These are phyloP conservation scores for Emericellopsis cladophorae DNA, from an alignment of 2,329 filamentous ascomycete genomes.

Conservation along the genomic window DNA sequence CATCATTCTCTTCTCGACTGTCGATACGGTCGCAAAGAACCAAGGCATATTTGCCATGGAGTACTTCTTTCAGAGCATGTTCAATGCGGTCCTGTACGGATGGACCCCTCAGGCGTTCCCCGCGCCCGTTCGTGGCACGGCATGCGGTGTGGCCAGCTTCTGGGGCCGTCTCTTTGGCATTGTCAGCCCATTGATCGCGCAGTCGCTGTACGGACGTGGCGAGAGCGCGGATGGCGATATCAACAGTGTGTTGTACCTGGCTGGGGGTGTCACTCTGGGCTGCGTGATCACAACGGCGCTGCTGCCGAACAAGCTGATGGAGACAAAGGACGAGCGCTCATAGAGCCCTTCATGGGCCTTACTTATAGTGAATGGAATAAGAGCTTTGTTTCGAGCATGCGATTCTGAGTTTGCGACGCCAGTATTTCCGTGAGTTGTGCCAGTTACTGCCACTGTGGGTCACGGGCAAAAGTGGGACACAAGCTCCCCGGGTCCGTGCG, in stretches of 20 bases:
- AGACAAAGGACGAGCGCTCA: slow-evolving; percentile 16
- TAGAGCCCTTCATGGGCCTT: background rate
- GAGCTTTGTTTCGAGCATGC: too few relatives aligned
- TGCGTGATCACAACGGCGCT: slow-evolving; percentile 37
- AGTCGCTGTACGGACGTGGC: slow-evolving; percentile 22
- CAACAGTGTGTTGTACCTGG: slow-evolving; percentile 41
- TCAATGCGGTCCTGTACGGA: slow-evolving; percentile 22
- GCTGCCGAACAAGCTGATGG: slow-evolving; percentile 26
- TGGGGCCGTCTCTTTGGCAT: slow-evolving; percentile 47
- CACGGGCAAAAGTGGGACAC: too few relatives aligned
- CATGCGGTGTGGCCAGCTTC: slow-evolving; percentile 43
- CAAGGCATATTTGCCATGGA: slow-evolving; percentile 27
- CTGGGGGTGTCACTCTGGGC: slow-evolving; percentile 38
- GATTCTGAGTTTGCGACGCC: too few relatives aligned
- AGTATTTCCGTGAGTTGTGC: too few relatives aligned
- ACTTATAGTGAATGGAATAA: too few relatives aligned
- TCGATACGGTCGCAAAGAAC: slow-evolving; percentile 21
- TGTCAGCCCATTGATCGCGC: slow-evolving; percentile 41
- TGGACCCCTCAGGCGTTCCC: slow-evolving; percentile 47
- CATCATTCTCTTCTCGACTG: slow-evolving; percentile 29
- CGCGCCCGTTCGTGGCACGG: slow-evolving; percentile 39
- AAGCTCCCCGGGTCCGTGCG: too few relatives aligned
- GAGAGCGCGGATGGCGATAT: slow-evolving; percentile 19
- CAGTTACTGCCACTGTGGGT: too few relatives aligned
- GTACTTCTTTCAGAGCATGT: slow-evolving; percentile 29